Percentiles rank a stretch among this genome's conserved stretches.
Evolutionary conservation across 2,329 filamentous ascomycete species (phyloP).

Genomic region (Boeremia exigua): DNA sequence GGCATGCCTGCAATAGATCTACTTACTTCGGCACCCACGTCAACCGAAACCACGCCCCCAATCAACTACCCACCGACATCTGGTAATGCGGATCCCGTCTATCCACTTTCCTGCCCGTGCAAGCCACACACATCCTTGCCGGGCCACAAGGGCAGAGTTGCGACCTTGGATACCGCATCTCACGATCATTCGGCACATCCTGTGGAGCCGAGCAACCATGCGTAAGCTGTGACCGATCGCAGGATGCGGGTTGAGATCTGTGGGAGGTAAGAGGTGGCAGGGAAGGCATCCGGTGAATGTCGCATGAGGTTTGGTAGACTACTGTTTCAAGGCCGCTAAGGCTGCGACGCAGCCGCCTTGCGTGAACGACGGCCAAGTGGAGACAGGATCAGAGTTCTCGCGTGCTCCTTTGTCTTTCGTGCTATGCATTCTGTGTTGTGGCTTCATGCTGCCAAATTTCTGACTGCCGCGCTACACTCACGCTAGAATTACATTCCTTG

Average conservation of each 20-base stretch:
- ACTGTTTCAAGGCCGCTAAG: constrained; percentile 10
- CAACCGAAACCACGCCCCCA: no score
- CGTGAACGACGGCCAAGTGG: constrained; percentile 4
- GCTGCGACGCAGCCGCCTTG: constrained; percentile 2
- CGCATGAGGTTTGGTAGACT: not conserved
- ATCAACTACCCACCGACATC: no score
- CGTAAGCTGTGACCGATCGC: not conserved
- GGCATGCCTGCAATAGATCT: no score
- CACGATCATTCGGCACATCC: not conserved
- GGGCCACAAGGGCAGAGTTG: not conserved
- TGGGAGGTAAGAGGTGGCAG: not conserved
- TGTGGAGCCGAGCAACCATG: not conserved
- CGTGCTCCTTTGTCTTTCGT: not conserved
- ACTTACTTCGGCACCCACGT: no score
- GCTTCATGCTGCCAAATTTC: not conserved
- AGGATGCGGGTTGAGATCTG: not conserved
- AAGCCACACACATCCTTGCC: not conserved
- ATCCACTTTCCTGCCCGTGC: not conserved
- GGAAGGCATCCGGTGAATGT: constrained; percentile 3
- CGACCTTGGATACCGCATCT: not conserved
- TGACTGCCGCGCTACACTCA: not conserved
- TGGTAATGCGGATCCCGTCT: no score
- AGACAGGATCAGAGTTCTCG: not conserved
- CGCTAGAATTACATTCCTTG: not conserved
- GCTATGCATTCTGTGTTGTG: not conserved